These are phyloP conservation scores for Sicyos baderoa DNA, from an alignment of 306 rosid species.

Conservation along the genomic window DNA sequence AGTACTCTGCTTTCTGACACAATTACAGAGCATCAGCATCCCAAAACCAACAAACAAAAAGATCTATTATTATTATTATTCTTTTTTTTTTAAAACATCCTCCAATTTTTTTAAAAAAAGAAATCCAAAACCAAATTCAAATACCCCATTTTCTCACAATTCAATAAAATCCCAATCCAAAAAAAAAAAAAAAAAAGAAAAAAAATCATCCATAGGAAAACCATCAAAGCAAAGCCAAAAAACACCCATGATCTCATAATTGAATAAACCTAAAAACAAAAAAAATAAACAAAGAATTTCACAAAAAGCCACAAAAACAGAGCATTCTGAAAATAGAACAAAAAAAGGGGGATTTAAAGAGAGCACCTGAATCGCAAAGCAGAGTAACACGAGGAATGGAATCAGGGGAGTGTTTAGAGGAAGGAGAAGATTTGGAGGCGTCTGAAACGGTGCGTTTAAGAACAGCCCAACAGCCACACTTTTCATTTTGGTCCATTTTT, in stretches of 20 bases:
- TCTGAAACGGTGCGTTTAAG: slow-evolving; percentile 76
- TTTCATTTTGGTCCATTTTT: slow-evolving; percentile 22
- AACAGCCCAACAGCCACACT: slow-evolving; percentile 88
- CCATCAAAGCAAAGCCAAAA: neutral
- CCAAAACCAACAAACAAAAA: neutral
- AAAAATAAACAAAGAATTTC: neutral
- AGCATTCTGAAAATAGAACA: neutral
- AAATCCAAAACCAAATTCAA: no score
- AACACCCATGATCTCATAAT: neutral
- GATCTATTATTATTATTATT: no score
- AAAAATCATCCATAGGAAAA: neutral
- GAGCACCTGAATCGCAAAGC: slow-evolving; percentile 77
- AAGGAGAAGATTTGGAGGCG: slow-evolving; percentile 48
- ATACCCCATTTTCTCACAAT: no score
- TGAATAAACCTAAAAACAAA: neutral
- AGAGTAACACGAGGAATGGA: slow-evolving; percentile 88
- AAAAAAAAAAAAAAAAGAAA: neutral
- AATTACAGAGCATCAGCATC: neutral
- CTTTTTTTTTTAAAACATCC: no score
- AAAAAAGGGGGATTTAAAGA: neutral
- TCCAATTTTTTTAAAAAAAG: neutral
- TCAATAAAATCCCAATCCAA: no score
- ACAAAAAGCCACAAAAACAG: neutral
- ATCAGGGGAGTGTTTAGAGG: slow-evolving; percentile 57
- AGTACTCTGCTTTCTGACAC: slow-evolving; percentile 12